Percentiles rank a stretch among this genome's conserved stretches.
phyloP scores from a whole-genome alignment of 225 moss, liverwort and hornwort genomes.

The Polytrichum formosum region DNA sequence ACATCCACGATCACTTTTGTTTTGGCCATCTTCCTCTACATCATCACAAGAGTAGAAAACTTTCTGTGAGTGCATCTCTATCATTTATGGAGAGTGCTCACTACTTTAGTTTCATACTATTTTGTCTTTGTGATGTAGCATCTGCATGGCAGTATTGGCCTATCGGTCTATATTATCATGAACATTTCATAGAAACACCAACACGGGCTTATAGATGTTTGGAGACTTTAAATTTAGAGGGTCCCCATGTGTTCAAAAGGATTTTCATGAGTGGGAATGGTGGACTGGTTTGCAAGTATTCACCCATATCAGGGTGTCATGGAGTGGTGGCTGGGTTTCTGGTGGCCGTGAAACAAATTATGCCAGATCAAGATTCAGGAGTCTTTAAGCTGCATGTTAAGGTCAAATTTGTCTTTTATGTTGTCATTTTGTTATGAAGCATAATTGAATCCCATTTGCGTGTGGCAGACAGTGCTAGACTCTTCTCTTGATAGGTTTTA shows the following conservation, averaged over 20 bases:
- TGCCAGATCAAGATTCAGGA: conserved; percentile 65
- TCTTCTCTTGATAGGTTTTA: too few species aligned
- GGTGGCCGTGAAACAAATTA: conserved; percentile 83
- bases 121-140: too few species aligned
- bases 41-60: conserved; percentile 64
- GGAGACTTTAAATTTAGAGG: too few species aligned
- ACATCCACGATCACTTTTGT: conserved; percentile 71
- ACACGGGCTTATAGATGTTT: too few species aligned
- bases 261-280: too few species aligned
- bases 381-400: conserved; percentile 62
- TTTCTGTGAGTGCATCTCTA: conserved; percentile 39
- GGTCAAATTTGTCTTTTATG: conserved; percentile 19
- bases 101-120: too few species aligned
- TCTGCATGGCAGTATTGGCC: too few species aligned
- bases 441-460: not conserved
- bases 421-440: conserved; percentile 1
- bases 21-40: conserved; percentile 74
- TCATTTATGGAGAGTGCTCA: too few species aligned
- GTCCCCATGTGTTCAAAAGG: too few species aligned
- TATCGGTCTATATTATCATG: too few species aligned
- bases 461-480: too few species aligned
- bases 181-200: too few species aligned
- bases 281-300: conserved; percentile 36
- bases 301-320: conserved; percentile 74
- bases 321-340: conserved; percentile 74